Base-by-base conservation (phyloP, 2,329 filamentous ascomycete genomes). In the Colletotrichum sp. region DNA sequence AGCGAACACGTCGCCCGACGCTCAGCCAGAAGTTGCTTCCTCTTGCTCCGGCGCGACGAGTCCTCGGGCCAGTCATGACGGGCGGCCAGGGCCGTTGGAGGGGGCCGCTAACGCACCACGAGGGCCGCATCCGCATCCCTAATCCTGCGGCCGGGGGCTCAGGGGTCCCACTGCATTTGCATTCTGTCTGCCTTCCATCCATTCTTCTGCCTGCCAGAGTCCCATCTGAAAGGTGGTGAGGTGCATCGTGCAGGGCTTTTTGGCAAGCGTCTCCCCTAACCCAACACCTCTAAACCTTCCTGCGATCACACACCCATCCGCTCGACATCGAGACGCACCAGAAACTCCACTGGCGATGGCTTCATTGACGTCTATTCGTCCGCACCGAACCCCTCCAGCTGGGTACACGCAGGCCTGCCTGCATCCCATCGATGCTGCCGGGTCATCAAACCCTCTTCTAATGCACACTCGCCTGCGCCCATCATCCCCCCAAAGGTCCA, bases 61-160 rank as follows among this genome's bases (percentile, higher is more conserved):
- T 8, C 39, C n/a, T 73, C 57, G 26, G 64, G 59, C 73, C 73
- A 76, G 70, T 76, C 44, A 68, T 24, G 59, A 32, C 13, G 44
- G 24, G 21, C 75, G 66, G 75, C 34, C 71, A 71, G 75, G 72
- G 67, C 72, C 67, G 72, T 57, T 71, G 52, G 60, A 74, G 36
- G 75, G 71, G 65, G 39, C 72, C 65, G 66, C 75, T 71, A 76
- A 74, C 59, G 73, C 73, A 76, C 64, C 34, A 71, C 49, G 57
- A 76, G 62, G 71, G 71, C 75, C 66, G 72, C 71, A 75, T 75
- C 75, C 71, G 72, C 71, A 63, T 75, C 72, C 65, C 74, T 76
- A 67, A 75, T 63, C 65, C 66, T 70, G 62, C 65, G 71, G 71
- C 65, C 66, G 30, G 44, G 44, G 74, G 26, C 44, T n/a, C 52